phyloP scores from a whole-genome alignment of 345 rosid species.

The Salix koriyanagi region DNA sequence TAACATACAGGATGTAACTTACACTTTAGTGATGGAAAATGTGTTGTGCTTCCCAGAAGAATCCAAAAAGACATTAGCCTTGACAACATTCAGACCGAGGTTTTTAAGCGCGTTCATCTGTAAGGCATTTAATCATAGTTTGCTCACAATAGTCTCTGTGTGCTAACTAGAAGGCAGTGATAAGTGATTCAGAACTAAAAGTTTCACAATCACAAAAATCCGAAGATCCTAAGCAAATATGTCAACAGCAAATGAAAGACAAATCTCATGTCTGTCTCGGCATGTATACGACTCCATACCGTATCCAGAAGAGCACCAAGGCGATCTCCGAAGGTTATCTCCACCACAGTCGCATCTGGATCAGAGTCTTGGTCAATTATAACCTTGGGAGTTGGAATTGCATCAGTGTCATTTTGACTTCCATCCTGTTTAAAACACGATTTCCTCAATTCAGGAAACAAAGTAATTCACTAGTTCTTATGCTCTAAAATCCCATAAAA shows the following conservation, averaged over 20 bases:
- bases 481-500: neutral
- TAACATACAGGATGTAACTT: constrained; percentile 26
- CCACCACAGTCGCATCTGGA: constrained; percentile 77
- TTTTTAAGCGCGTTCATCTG: constrained; percentile 91
- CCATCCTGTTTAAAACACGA: constrained; percentile 53
- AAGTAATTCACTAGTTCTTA: neutral
- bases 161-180: neutral
- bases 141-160: constrained; percentile 3
- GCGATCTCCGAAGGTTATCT: constrained; percentile 94
- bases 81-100: constrained; percentile 87
- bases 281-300: constrained; percentile 29
- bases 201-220: neutral
- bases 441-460: constrained; percentile 9
- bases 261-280: neutral
- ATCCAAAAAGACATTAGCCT: constrained; percentile 85
- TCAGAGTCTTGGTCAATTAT: constrained; percentile 93
- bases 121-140: constrained; percentile 21
- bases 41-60: constrained; percentile 95
- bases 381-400: constrained; percentile 82
- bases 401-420: constrained; percentile 50
- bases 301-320: constrained; percentile 97
- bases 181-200: neutral
- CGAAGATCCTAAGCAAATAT: neutral
- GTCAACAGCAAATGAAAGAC: neutral
- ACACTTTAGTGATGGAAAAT: constrained; percentile 81